Conservation (phyloP, 2,329 filamentous ascomycete genomes). For the Aureobasidium leucospermi region DNA sequence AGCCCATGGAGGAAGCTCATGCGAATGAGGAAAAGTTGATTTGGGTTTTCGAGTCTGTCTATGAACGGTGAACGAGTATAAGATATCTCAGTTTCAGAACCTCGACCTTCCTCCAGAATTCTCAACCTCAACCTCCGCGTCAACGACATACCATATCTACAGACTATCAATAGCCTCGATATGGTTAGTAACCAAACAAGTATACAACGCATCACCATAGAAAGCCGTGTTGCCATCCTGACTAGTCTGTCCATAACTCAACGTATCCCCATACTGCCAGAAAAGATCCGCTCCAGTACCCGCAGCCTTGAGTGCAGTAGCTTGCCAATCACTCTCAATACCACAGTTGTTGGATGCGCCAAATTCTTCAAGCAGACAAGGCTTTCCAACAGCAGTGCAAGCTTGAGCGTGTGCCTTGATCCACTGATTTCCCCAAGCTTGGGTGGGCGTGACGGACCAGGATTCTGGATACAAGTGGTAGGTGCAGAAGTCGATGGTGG, state of each 20-base stretch:
- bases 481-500: conserved; percentile 20
- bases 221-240: conserved; percentile 21
- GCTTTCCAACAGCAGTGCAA: conserved; percentile 18
- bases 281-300: conserved; percentile 19
- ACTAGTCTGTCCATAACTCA: conserved; percentile 17
- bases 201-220: conserved; percentile 13
- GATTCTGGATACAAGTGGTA: conserved; percentile 21
- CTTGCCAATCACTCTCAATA: conserved; percentile 19
- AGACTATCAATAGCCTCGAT: conserved; percentile 7
- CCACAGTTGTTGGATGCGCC: conserved; percentile 16
- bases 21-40: too few relatives aligned
- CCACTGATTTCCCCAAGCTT: conserved; percentile 19
- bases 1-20: too few relatives aligned
- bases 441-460: conserved; percentile 6
- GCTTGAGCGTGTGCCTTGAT: conserved; percentile 19
- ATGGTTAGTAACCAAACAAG: conserved; percentile 4
- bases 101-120: too few relatives aligned
- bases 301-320: conserved; percentile 15
- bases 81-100: too few relatives aligned
- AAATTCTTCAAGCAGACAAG: conserved; percentile 21
- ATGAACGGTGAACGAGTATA: too few relatives aligned
- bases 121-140: too few relatives aligned
- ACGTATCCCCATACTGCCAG: conserved; percentile 23
- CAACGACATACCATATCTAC: neutral
- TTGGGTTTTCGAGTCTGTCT: too few relatives aligned